phyloP scores from a whole-genome alignment of 805 yeast genomes.

The Huiozyma sinensis region DNA sequence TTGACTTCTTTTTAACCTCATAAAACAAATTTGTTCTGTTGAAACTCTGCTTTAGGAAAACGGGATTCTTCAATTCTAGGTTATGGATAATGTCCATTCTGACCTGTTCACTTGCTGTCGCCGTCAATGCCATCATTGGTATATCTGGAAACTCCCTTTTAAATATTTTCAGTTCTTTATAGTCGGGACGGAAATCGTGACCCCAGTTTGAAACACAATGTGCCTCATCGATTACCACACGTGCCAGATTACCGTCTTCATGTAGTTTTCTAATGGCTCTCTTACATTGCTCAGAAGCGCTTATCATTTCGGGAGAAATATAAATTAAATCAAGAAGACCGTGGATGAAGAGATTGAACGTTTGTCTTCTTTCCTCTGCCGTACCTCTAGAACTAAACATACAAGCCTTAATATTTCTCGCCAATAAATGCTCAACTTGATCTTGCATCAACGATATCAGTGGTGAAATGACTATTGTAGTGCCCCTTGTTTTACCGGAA shows the following conservation, averaged over 20 bases:
- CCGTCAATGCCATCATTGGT: slow-evolving; percentile 94
- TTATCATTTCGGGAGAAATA: slow-evolving; percentile 91
- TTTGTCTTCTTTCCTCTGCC: slow-evolving; percentile 51
- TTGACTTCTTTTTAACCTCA: slow-evolving; percentile 59
- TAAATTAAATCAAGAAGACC: slow-evolving; percentile 74
- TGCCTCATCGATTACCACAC: slow-evolving; percentile 93
- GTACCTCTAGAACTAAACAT: slow-evolving; percentile 78
- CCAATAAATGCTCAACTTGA: slow-evolving; percentile 74
- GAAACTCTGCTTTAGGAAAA: slow-evolving; percentile 80
- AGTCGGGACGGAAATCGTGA: slow-evolving; percentile 95
- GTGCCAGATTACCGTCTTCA: slow-evolving; percentile 50
- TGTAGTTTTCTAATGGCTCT: slow-evolving; percentile 51
- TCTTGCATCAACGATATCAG: slow-evolving; percentile 95
- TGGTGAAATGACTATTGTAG: slow-evolving; percentile 90
- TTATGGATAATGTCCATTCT: slow-evolving; percentile 78
- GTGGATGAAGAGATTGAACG: slow-evolving; percentile 49
- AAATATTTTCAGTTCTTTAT: slow-evolving; percentile 67
- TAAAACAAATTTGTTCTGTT: slow-evolving; percentile 80
- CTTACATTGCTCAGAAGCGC: slow-evolving; percentile 60
- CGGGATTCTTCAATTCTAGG: slow-evolving; percentile 50
- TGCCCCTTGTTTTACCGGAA: slow-evolving; percentile 68
- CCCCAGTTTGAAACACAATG: slow-evolving; percentile 99
- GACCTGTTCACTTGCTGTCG: slow-evolving; percentile 92
- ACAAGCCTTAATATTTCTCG: slow-evolving; percentile 65
- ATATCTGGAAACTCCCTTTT: slow-evolving; percentile 65